Percentiles rank a stretch among this genome's conserved stretches.
Conservation (phyloP, 305 asterid genomes). For the Plantago coronopus region DNA sequence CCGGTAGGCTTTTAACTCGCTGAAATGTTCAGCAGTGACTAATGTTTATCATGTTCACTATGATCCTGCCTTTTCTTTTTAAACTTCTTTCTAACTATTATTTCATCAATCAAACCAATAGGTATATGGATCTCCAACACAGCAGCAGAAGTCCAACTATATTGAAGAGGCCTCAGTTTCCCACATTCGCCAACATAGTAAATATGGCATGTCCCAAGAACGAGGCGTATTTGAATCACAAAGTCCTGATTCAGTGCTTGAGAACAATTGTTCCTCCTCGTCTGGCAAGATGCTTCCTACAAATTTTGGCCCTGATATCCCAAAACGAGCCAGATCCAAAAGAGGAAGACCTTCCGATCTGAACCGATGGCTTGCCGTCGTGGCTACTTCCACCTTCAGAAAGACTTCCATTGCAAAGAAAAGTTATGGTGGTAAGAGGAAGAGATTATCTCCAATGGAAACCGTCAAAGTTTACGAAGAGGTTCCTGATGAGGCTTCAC, state of each 20-base stretch:
- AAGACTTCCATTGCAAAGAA: slow-evolving; percentile 23
- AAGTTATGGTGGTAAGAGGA: slow-evolving; percentile 26
- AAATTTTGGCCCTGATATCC: slow-evolving; percentile 10
- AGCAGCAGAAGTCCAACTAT: slow-evolving; percentile 22
- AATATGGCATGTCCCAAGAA: slow-evolving; percentile 29
- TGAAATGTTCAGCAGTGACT: too few species aligned
- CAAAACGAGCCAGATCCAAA: slow-evolving; percentile 26
- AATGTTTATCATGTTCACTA: background rate
- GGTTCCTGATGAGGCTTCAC: background rate
- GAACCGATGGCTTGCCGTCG: slow-evolving; percentile 12
- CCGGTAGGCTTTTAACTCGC: too few species aligned
- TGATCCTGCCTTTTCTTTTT: slow-evolving; percentile 1
- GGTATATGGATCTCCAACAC: slow-evolving; percentile 29
- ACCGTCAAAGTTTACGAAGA: background rate
- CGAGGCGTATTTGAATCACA: slow-evolving; percentile 28
- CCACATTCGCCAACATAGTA: slow-evolving; percentile 21
- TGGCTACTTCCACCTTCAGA: slow-evolving; percentile 12
- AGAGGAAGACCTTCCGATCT: slow-evolving; percentile 18
- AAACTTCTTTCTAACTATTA: slow-evolving; percentile 19
- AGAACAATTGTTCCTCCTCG: slow-evolving; percentile 22
- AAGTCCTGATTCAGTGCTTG: slow-evolving; percentile 27
- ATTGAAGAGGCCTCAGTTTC: slow-evolving; percentile 21
- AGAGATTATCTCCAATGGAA: slow-evolving; percentile 4
- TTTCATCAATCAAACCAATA: slow-evolving; percentile 10
- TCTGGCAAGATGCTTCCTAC: slow-evolving; percentile 13